A percentile compares a stretch with the other conserved stretches of the same genome.
Conservation (phyloP, 75 land plant genomes). For the Gnetum montanum region DNA sequence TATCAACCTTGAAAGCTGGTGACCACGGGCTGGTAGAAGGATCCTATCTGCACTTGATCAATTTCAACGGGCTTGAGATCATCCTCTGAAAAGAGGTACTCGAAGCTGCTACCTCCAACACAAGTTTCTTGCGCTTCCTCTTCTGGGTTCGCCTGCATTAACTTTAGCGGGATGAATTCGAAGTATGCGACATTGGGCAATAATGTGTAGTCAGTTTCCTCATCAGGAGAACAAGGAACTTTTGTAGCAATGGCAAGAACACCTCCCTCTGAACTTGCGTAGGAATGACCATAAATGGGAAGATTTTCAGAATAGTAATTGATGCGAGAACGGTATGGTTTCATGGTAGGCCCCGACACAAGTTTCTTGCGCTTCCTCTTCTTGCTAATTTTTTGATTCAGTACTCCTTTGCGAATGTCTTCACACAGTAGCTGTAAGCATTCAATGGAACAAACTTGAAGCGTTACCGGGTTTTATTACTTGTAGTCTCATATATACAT, state of each 20-base stretch:
- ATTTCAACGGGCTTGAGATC: too few species aligned
- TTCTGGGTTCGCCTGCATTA: neutral
- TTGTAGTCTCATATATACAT: too few species aligned
- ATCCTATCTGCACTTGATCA: neutral
- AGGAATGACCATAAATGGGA: neutral
- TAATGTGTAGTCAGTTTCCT: neutral
- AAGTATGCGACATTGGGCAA: neutral
- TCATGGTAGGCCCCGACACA: conserved; percentile 1
- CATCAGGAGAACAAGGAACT: neutral
- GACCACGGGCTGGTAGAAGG: neutral
- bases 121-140: neutral
- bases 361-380: too few species aligned
- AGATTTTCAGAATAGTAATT: conserved; percentile 1
- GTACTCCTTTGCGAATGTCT: neutral
- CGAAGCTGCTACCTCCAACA: too few species aligned
- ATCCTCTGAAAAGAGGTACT: too few species aligned
- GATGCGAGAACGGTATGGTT: neutral
- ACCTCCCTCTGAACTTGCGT: neutral
- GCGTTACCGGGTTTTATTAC: too few species aligned
- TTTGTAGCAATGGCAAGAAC: neutral
- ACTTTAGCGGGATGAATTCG: neutral
- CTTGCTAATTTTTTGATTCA: neutral
- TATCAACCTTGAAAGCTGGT: neutral
- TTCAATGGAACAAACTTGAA: too few species aligned
- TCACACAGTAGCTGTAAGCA: neutral